phyloP scores from a whole-genome alignment of 768 basidiomycete genomes.

The Panaeolus cyanescens region DNA sequence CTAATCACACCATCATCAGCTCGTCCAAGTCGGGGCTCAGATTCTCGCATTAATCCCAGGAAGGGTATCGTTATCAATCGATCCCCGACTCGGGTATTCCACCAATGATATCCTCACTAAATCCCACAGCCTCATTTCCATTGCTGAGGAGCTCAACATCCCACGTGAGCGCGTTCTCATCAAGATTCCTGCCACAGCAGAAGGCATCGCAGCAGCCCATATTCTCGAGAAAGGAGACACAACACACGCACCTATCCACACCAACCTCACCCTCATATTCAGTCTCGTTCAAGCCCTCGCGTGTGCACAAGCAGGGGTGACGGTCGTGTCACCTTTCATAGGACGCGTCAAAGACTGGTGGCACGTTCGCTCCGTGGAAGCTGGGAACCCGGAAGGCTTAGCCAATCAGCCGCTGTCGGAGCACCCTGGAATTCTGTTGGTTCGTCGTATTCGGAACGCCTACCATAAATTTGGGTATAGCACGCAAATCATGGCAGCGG shows the following conservation, averaged over 20 bases:
- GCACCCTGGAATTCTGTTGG: slow-evolving; percentile 33
- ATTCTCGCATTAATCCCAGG: slow-evolving; percentile 35
- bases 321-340: slow-evolving; percentile 38
- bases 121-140: slow-evolving; percentile 24
- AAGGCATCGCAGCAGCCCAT: slow-evolving; percentile 33
- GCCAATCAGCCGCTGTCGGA: slow-evolving; percentile 20
- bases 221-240: slow-evolving; percentile 24
- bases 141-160: slow-evolving; percentile 30
- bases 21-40: slow-evolving; percentile 31
- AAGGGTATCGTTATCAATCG: slow-evolving; percentile 35
- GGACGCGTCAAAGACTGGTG: slow-evolving; percentile 44
- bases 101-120: slow-evolving; percentile 27
- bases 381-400: slow-evolving; percentile 11
- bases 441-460: slow-evolving; percentile 26
- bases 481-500: slow-evolving; percentile 36
- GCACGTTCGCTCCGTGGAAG: slow-evolving; percentile 17
- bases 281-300: slow-evolving; percentile 35
- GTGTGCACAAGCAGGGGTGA: slow-evolving; percentile 35
- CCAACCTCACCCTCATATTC: slow-evolving; percentile 39
- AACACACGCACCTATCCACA: slow-evolving; percentile 20
- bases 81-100: slow-evolving; percentile 33
- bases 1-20: slow-evolving; percentile 17
- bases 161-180: slow-evolving; percentile 31
- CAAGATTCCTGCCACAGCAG: slow-evolving; percentile 36
- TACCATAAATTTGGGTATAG: slow-evolving; percentile 23